These are phyloP conservation scores for Ustilago vetiveriae DNA, from an alignment of 1,284 basidiomycete species.

Conservation along the genomic window DNA sequence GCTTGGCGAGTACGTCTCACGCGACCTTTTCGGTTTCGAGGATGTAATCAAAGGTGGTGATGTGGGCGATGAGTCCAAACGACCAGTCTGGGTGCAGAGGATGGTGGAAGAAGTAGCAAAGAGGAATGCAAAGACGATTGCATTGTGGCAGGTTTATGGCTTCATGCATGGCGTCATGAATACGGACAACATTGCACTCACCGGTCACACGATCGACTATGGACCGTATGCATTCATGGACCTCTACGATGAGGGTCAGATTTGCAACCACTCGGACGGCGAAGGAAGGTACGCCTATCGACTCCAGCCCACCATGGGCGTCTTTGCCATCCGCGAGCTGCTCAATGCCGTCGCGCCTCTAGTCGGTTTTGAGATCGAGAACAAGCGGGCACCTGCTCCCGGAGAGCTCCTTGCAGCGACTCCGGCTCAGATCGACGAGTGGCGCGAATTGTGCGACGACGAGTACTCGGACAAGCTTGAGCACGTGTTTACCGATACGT, in stretches of 20 bases:
- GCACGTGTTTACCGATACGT: constrained; percentile 38
- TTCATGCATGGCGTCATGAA: constrained; percentile 79
- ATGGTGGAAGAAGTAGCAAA: constrained; percentile 70
- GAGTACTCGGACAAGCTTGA: constrained; percentile 43
- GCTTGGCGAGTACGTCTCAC: constrained; percentile 72
- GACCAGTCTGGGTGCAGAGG: constrained; percentile 46
- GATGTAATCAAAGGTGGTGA: constrained; percentile 41
- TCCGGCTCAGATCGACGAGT: constrained; percentile 40
- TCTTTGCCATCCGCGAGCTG: constrained; percentile 44
- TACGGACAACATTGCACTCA: constrained; percentile 80
- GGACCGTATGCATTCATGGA: constrained; percentile 90
- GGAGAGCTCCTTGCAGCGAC: constrained; percentile 45
- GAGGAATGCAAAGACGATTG: constrained; percentile 88
- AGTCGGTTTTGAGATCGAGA: constrained; percentile 49
- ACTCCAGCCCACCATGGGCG: constrained; percentile 70
- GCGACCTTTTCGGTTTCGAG: constrained; percentile 71
- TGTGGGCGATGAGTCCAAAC: constrained; percentile 1
- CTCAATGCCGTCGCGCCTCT: constrained; percentile 39
- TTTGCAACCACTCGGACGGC: constrained; percentile 92
- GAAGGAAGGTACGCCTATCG: constrained; percentile 85
- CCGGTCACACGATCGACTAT: constrained; percentile 87
- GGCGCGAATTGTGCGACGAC: constrained; percentile 44
- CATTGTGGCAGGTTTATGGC: constrained; percentile 80
- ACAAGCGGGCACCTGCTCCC: constrained; percentile 65
- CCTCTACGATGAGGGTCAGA: constrained; percentile 75